phyloP scores from a whole-genome alignment of 176 grass and related monocot species.

The Coix lacrymajobi region DNA sequence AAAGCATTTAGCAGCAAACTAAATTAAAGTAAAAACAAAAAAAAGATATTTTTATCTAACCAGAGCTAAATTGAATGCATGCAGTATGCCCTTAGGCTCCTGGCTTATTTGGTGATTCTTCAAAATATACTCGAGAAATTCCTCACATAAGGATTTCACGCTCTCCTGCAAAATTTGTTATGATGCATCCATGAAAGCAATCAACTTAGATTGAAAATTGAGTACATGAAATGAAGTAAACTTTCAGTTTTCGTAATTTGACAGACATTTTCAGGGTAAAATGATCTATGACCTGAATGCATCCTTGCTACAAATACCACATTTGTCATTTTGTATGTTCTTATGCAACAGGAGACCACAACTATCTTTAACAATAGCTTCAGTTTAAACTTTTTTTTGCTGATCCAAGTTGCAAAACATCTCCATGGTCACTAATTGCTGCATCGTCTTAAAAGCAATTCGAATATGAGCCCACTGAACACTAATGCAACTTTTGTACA shows the following conservation, averaged over 20 bases:
- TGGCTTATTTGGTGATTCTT: constrained; percentile 85
- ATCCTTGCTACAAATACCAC: constrained; percentile 11
- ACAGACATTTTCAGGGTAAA: background rate
- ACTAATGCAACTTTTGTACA: background rate
- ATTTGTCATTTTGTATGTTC: background rate
- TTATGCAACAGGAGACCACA: background rate
- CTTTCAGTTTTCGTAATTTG: background rate
- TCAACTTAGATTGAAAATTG: background rate
- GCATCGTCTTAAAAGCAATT: background rate
- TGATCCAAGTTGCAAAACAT: constrained; percentile 13
- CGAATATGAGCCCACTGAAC: background rate
- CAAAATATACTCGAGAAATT: constrained; percentile 79
- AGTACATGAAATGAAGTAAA: background rate
- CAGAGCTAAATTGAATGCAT: constrained; percentile 87
- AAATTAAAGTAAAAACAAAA: constrained; percentile 23
- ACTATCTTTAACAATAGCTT: background rate
- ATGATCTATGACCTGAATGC: background rate
- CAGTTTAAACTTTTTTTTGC: background rate
- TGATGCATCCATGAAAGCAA: constrained; percentile 8
- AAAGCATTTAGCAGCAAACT: constrained; percentile 18
- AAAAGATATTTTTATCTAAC: constrained; percentile 44
- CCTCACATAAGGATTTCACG: constrained; percentile 59
- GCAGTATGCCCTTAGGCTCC: constrained; percentile 64
- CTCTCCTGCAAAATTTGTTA: constrained; percentile 49
- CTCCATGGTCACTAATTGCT: background rate